phyloP scores from a whole-genome alignment of 2,329 filamentous ascomycete genomes.

The Rutstroemia sp. region DNA sequence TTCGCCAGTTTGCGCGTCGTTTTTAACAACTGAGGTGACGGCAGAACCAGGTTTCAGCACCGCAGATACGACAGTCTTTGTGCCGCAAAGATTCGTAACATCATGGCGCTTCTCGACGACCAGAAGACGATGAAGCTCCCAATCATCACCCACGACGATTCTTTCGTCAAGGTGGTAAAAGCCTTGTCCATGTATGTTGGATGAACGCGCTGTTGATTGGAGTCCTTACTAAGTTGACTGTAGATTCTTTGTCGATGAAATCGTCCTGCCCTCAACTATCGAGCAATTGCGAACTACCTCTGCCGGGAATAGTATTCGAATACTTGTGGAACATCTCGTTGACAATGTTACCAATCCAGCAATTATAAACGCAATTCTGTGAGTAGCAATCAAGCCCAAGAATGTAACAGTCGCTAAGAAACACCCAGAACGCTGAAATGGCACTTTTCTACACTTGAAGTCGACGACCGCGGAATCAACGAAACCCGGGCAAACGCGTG shows the following conservation, averaged over 20 bases:
- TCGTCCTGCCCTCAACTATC: conserved; percentile 61
- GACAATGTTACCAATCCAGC: conserved; percentile 58
- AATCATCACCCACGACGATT: conserved; percentile 49
- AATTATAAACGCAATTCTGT: conserved; percentile 68
- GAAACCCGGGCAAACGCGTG: conserved; percentile 66
- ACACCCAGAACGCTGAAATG: conserved; percentile 61
- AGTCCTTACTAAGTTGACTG: conserved; percentile 1
- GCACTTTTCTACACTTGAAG: conserved; percentile 60
- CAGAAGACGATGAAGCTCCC: conserved; percentile 36
- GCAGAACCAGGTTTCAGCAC: too few species aligned
- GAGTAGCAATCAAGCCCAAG: conserved; percentile 30
- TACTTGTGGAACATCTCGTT: conserved; percentile 57
- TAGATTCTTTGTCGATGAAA: conserved; percentile 55
- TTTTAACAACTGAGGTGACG: too few species aligned
- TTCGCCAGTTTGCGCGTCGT: too few species aligned
- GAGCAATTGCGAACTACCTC: conserved; percentile 65
- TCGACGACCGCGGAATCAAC: conserved; percentile 54
- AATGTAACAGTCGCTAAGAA: not conserved
- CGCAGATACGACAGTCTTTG: too few species aligned
- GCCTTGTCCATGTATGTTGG: conserved; percentile 53
- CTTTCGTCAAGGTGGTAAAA: conserved; percentile 57
- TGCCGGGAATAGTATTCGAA: conserved; percentile 49
- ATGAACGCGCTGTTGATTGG: not conserved
- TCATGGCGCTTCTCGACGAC: not conserved
- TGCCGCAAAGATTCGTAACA: not conserved